Evolutionary conservation across 148 eudicot species (phyloP).

Genomic region (Rhododendron ovatum): DNA sequence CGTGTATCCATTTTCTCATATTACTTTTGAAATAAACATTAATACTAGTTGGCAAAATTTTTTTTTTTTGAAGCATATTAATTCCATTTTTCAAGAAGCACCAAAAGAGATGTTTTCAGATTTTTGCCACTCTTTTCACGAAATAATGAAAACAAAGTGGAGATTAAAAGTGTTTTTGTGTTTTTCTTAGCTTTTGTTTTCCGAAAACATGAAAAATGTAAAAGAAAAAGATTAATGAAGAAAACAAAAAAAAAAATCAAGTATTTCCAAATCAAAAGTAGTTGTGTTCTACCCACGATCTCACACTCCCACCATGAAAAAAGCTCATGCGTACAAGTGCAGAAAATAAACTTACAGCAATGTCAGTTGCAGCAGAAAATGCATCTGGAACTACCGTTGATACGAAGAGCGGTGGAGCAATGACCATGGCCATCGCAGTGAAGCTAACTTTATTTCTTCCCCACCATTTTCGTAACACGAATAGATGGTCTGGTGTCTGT

Average conservation of each 20-base stretch:
- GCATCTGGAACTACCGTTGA: conserved; percentile 51
- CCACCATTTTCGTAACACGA: conserved; percentile 32
- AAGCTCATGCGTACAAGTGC: background rate
- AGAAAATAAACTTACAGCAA: conserved; percentile 37
- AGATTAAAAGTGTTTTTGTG: background rate
- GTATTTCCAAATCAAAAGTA: no score
- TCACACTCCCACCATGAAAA: background rate
- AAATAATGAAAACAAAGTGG: background rate
- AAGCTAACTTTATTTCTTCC: conserved; percentile 24
- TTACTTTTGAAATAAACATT: background rate
- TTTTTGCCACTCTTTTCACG: background rate
- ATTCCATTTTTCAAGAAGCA: background rate
- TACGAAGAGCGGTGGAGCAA: conserved; percentile 48
- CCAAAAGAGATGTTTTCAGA: background rate
- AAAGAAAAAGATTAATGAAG: background rate
- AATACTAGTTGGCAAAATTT: background rate
- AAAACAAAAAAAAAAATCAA: no score
- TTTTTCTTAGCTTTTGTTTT: background rate
- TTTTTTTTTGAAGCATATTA: background rate
- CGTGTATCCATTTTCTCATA: background rate
- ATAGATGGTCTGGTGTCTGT: conserved; percentile 23
- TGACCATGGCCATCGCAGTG: conserved; percentile 40
- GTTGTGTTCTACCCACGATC: background rate
- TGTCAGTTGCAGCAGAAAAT: conserved; percentile 56
- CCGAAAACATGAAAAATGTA: background rate